Base-by-base conservation (phyloP, 352 stramenopile species). In the Pythium sp. region DNA sequence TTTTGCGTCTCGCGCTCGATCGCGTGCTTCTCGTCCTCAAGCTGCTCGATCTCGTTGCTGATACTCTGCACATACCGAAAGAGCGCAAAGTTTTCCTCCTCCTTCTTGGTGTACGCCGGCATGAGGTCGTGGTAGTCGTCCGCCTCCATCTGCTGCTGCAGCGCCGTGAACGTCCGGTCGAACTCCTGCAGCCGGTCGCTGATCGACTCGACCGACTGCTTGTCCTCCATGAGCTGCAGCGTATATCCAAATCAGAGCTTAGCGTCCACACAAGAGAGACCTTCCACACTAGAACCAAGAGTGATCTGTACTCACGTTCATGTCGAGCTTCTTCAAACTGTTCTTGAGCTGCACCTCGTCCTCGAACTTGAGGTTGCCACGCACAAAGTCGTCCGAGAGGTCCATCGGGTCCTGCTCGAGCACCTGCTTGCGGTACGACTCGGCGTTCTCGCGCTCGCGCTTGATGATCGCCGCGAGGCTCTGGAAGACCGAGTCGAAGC, bases 31-130 rank as follows among this genome's bases (percentile, higher is more conserved):
- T 94, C 84, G n/a, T 94, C 84, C 61, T 94, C 86, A 28, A 94
- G 82, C 58, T 94, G 86, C 68, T 92, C 83, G 38, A 87, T 78
- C 66, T 94, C 86, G 61, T 91, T 92, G 69, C 85, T 92, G 18
- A 89, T 82, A 58, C 74, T 92, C 57, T 94, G 86, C 43, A 94
- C 79, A 67, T 94, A 92, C 59, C 82, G 80, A 41, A 91, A 94
- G 51, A 91, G 77, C 6, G 86, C 81, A 62, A 94, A 92, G 63
- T 94, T 92, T 30, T 94, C 83, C 53, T 92, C 86, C 61, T 94
- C 86, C 46, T 84, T 86, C 62, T 81, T 91, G 1, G 76, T 80
- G 69, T 94, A 91, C 32, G 86, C 75, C 20, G 70, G 67, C 6
- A 90, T 64, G 7, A 92, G 36, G 20, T 87, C 77, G 57, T 89